These are phyloP conservation scores for Teunomyces cretensis DNA, from an alignment of 805 yeast species.

Conservation along the genomic window DNA sequence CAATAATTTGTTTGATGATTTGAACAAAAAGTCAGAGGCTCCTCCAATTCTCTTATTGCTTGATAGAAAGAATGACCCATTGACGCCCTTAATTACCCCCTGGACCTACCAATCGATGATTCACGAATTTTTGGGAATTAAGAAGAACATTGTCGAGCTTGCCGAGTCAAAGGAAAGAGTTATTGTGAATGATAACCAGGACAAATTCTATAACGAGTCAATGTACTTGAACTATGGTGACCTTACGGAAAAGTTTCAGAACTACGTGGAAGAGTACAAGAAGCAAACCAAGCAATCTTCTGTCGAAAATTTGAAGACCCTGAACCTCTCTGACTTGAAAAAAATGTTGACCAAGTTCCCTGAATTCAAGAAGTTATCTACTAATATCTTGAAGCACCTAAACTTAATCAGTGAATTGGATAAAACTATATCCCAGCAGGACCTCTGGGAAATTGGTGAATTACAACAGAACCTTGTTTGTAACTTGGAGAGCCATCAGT, in stretches of 20 bases:
- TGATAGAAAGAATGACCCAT: constrained; percentile 87
- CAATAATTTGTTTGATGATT: constrained; percentile 62
- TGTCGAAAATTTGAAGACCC: constrained; percentile 55
- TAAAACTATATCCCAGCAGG: constrained; percentile 58
- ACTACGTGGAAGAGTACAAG: constrained; percentile 80
- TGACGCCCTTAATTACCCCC: constrained; percentile 88
- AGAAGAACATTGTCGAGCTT: constrained; percentile 70
- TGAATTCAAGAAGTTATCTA: constrained; percentile 83
- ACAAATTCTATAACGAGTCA: constrained; percentile 72
- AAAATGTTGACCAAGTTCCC: constrained; percentile 90
- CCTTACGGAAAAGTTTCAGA: constrained; percentile 82
- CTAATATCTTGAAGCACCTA: constrained; percentile 90
- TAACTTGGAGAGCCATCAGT: constrained; percentile 33
- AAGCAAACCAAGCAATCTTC: constrained; percentile 68
- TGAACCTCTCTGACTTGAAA: constrained; percentile 84
- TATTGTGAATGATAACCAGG: constrained; percentile 62
- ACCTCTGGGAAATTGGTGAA: constrained; percentile 85
- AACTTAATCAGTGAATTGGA: constrained; percentile 86
- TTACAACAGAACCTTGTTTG: constrained; percentile 84
- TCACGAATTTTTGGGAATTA: constrained; percentile 83
- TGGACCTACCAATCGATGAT: constrained; percentile 99
- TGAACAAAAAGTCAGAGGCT: constrained; percentile 56
- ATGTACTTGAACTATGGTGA: constrained; percentile 95
- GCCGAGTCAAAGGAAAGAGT: constrained; percentile 47
- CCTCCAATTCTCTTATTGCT: constrained; percentile 73